Evolutionary conservation across 805 yeast species (phyloP).

Genomic region (Pichia cephalocereana): DNA sequence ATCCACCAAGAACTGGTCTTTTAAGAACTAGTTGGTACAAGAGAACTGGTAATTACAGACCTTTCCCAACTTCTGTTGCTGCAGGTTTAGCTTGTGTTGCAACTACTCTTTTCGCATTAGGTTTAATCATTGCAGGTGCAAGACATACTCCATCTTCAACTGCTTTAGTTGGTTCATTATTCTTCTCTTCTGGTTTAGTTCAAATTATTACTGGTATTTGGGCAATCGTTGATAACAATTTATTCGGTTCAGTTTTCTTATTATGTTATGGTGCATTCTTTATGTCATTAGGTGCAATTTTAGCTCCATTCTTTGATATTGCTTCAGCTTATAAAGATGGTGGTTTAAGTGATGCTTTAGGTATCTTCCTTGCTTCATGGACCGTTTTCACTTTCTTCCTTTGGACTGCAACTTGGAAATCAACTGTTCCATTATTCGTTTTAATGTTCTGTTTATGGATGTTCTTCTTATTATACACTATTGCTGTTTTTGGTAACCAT

Average conservation of each 20-base stretch:
- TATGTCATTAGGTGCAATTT: slow-evolving; percentile 35
- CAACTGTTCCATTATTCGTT: slow-evolving; percentile 31
- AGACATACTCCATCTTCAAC: slow-evolving; percentile 34
- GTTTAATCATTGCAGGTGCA: slow-evolving; percentile 36
- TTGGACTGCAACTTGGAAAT: slow-evolving; percentile 34
- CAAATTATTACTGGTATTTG: slow-evolving; percentile 42
- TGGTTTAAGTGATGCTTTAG: slow-evolving; percentile 33
- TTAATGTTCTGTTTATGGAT: slow-evolving; percentile 31
- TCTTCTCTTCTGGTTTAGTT: slow-evolving; percentile 41
- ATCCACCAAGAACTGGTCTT: slow-evolving; percentile 32
- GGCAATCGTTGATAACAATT: slow-evolving; percentile 39
- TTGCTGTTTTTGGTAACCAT: slow-evolving; percentile 29
- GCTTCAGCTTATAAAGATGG: slow-evolving; percentile 28
- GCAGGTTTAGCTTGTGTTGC: slow-evolving; percentile 39
- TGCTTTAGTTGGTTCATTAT: slow-evolving; percentile 33
- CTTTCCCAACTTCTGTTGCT: slow-evolving; percentile 40
- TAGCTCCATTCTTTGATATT: slow-evolving; percentile 35
- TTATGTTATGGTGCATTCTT: slow-evolving; percentile 42
- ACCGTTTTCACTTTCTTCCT: slow-evolving; percentile 35
- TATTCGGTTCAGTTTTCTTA: slow-evolving; percentile 39
- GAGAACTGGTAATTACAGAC: slow-evolving; percentile 32
- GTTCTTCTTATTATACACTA: slow-evolving; percentile 34
- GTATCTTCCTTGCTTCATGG: slow-evolving; percentile 39
- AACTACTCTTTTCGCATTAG: slow-evolving; percentile 38
- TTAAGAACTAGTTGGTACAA: slow-evolving; percentile 37